Conservation (phyloP, 805 yeast genomes). For the Debaryomyces castellii region DNA sequence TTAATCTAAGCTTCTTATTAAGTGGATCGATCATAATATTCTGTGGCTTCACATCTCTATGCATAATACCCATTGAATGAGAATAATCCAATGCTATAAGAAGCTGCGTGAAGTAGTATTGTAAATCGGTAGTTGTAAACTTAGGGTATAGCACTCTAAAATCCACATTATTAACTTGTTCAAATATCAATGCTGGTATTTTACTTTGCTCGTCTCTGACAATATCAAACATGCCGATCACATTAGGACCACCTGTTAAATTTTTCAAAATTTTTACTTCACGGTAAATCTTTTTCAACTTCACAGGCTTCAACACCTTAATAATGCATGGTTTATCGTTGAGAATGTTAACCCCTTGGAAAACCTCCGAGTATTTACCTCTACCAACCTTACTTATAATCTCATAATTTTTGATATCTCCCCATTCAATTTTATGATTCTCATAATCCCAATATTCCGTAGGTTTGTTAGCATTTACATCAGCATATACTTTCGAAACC, state of each 20-base stretch:
- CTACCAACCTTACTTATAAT: constrained; percentile 83
- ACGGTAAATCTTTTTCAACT: constrained; percentile 84
- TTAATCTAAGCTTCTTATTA: constrained; percentile 66
- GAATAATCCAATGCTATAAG: constrained; percentile 83
- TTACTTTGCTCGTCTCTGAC: constrained; percentile 77
- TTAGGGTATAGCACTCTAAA: constrained; percentile 79
- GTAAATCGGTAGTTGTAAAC: constrained; percentile 71
- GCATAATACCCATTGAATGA: constrained; percentile 95
- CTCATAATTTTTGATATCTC: constrained; percentile 57
- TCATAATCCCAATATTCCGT: constrained; percentile 86
- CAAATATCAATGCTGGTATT: constrained; percentile 87
- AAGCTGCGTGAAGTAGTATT: constrained; percentile 78
- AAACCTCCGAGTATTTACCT: constrained; percentile 95
- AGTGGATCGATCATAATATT: constrained; percentile 92
- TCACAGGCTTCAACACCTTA: constrained; percentile 89
- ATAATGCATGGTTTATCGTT: constrained; percentile 69
- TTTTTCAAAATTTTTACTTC: constrained; percentile 87
- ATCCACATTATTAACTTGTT: constrained; percentile 78
- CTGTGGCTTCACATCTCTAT: constrained; percentile 94
- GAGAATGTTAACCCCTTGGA: constrained; percentile 73
- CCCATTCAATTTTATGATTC: constrained; percentile 47
- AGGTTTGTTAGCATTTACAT: constrained; percentile 67
- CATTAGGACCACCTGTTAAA: constrained; percentile 80
- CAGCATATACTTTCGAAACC: constrained; percentile 62
- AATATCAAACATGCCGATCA: constrained; percentile 73